Evolutionary conservation across 2,329 filamentous ascomycete species (phyloP).

Genomic region (Phialophora tarda): DNA sequence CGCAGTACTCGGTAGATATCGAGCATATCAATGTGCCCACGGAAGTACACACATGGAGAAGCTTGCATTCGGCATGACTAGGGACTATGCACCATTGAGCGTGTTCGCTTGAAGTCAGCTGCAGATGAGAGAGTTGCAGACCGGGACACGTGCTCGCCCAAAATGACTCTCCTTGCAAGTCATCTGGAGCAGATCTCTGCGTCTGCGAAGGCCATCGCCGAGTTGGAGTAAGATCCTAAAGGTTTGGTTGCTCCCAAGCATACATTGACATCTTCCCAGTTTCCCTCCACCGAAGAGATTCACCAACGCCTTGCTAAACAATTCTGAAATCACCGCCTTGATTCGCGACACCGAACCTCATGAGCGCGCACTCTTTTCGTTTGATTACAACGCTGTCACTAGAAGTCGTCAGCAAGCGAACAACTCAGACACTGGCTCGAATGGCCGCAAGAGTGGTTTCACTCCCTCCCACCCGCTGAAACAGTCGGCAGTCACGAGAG

Average conservation of each 20-base stretch:
- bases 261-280: constrained; percentile 52
- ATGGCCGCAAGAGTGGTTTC: constrained; percentile 46
- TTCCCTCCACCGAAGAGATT: constrained; percentile 94
- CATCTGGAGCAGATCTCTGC: constrained; percentile 78
- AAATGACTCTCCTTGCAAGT: constrained; percentile 71
- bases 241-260: constrained; percentile 33
- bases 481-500: constrained; percentile 78
- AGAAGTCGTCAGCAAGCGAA: constrained; percentile 38
- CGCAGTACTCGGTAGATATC: no score
- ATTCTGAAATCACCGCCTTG: constrained; percentile 88
- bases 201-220: constrained; percentile 76
- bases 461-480: constrained; percentile 69
- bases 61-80: not conserved
- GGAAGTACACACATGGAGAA: not conserved
- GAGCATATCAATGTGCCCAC: not conserved
- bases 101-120: not conserved
- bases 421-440: constrained; percentile 11
- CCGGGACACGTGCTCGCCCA: constrained; percentile 35
- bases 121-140: constrained; percentile 5
- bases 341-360: constrained; percentile 95
- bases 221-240: constrained; percentile 66
- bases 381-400: constrained; percentile 70
- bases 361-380: constrained; percentile 92
- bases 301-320: constrained; percentile 86
- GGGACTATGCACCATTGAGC: not conserved